Evolutionary conservation across 2,329 filamentous ascomycete genomes (phyloP).

Genomic region (Fusarium sp.): DNA sequence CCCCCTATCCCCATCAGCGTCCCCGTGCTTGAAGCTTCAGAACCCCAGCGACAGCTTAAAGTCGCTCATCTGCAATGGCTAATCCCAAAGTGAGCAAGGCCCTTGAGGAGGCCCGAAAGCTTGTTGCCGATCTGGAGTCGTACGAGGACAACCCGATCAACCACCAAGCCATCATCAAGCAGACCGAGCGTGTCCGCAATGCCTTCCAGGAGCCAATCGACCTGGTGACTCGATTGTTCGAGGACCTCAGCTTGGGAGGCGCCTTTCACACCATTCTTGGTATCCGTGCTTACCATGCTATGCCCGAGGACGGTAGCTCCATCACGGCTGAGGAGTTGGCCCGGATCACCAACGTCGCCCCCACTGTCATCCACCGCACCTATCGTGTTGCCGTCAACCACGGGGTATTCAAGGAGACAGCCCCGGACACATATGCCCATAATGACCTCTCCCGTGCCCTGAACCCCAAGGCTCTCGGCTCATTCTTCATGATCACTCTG

Average conservation of each 20-base stretch:
- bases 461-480: constrained; percentile 42
- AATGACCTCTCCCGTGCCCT: constrained; percentile 45
- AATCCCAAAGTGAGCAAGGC: constrained; percentile 41
- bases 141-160: constrained; percentile 39
- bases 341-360: constrained; percentile 41
- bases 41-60: background rate
- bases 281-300: constrained; percentile 40
- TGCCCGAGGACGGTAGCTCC: constrained; percentile 39
- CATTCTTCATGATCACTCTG: constrained; percentile 45
- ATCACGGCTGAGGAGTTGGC: constrained; percentile 37
- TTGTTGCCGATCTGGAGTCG: constrained; percentile 40
- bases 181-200: constrained; percentile 38
- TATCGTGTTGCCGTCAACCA: constrained; percentile 45
- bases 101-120: constrained; percentile 41
- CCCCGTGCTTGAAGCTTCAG: background rate
- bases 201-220: constrained; percentile 44
- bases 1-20: background rate
- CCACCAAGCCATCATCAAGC: constrained; percentile 38
- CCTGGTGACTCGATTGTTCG: constrained; percentile 38
- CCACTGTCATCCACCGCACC: constrained; percentile 45
- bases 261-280: constrained; percentile 43
- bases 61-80: constrained; percentile 14
- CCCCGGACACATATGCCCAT: constrained; percentile 45
- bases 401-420: constrained; percentile 45
- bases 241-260: constrained; percentile 37